These are phyloP conservation scores for Arabis hirsuta DNA, from an alignment of 345 rosid genomes.

Conservation along the genomic window DNA sequence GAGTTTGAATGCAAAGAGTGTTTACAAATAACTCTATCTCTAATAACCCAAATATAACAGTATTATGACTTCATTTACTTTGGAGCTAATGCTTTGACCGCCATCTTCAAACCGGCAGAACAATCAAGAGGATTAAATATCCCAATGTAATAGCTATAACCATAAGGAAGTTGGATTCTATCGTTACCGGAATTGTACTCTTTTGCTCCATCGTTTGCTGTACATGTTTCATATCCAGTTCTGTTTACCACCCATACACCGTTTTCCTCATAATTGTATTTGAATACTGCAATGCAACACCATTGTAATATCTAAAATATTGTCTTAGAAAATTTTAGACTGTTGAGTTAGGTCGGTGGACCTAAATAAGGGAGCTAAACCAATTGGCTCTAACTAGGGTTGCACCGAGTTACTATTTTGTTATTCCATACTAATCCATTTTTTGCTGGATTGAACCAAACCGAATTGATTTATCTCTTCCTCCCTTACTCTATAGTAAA, in stretches of 20 bases:
- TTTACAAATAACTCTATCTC: too few relatives aligned
- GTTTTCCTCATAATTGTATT: background rate
- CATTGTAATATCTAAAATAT: background rate
- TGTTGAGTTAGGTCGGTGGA: background rate
- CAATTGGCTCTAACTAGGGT: background rate
- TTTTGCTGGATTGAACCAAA: too few relatives aligned
- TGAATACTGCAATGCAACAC: conserved; percentile 25
- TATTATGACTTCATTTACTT: background rate
- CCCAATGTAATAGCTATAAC: conserved; percentile 27
- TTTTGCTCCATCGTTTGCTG: background rate
- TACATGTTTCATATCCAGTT: conserved; percentile 25
- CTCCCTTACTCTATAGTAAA: too few relatives aligned
- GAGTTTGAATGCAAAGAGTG: too few relatives aligned
- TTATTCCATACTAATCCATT: background rate
- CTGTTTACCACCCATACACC: conserved; percentile 18
- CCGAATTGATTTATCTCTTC: too few relatives aligned
- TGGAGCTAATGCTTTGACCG: conserved; percentile 32
- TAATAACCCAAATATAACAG: too few relatives aligned
- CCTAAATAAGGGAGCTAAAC: background rate
- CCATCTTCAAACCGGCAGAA: conserved; percentile 22
- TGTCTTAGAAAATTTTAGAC: background rate
- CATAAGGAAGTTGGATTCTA: conserved; percentile 19
- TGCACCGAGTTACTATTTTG: background rate
- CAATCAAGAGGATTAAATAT: background rate
- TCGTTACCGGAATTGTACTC: conserved; percentile 3